Conservation (phyloP, 208 protist species). For the Angomonas deanei region DNA sequence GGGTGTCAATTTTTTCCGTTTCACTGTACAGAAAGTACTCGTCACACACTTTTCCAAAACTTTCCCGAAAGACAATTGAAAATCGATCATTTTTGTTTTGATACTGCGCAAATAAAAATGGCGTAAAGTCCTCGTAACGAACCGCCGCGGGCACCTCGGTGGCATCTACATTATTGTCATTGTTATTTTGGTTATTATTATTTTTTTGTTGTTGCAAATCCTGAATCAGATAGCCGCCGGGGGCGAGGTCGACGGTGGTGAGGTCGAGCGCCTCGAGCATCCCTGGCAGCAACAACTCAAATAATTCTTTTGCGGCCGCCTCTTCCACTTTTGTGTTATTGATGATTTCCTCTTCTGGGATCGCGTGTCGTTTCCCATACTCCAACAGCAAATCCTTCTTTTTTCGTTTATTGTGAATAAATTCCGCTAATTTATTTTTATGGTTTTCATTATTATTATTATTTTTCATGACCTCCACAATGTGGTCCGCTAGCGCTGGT, state of each 20-base stretch:
- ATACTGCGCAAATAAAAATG: constrained; percentile 86
- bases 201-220: constrained; percentile 4
- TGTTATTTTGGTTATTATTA: constrained; percentile 9
- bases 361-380: neutral
- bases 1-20: constrained; percentile 73
- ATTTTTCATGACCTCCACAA: constrained; percentile 37
- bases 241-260: constrained; percentile 26
- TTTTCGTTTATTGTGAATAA: neutral
- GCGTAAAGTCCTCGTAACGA: constrained; percentile 89
- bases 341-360: neutral
- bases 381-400: no score
- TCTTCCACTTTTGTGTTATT: neutral
- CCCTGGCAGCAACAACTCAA: constrained; percentile 32
- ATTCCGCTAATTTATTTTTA: constrained; percentile 7
- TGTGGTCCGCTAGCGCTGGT: constrained; percentile 65
- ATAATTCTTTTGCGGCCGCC: constrained; percentile 22
- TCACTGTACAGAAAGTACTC: constrained; percentile 92
- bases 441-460: constrained; percentile 34
- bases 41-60: constrained; percentile 92
- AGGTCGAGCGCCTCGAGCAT: constrained; percentile 56
- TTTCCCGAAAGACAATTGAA: constrained; percentile 28
- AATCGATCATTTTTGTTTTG: constrained; percentile 18
- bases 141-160: constrained; percentile 21
- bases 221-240: constrained; percentile 67
- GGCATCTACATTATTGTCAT: neutral